phyloP scores from a whole-genome alignment of 371 early-diverging fungal species.

The Gilbertella persicaria region DNA sequence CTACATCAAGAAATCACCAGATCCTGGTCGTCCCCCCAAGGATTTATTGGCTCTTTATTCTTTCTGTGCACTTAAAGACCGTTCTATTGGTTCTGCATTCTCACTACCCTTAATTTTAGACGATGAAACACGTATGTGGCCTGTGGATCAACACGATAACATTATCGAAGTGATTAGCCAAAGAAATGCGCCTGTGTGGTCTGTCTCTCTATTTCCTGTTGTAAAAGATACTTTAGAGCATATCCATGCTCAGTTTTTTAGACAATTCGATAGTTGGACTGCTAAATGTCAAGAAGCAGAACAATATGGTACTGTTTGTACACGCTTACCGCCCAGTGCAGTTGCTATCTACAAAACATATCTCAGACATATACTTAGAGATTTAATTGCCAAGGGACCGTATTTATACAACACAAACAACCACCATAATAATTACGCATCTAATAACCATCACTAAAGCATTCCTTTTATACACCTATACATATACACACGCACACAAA shows the following conservation, averaged over 20 bases:
- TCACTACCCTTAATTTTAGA: slow-evolving; percentile 71
- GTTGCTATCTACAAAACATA: slow-evolving; percentile 66
- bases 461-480: too few species aligned
- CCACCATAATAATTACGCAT: too few species aligned
- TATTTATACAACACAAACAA: background rate
- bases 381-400: slow-evolving; percentile 50
- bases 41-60: slow-evolving; percentile 70
- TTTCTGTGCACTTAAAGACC: slow-evolving; percentile 58
- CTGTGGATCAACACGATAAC: slow-evolving; percentile 74
- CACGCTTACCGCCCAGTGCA: slow-evolving; percentile 48
- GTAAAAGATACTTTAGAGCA: slow-evolving; percentile 60
- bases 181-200: slow-evolving; percentile 59
- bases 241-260: slow-evolving; percentile 69
- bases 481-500: background rate
- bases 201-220: slow-evolving; percentile 69
- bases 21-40: slow-evolving; percentile 68
- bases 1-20: slow-evolving; percentile 49
- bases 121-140: slow-evolving; percentile 80
- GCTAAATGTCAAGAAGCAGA: slow-evolving; percentile 43
- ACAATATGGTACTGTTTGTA: slow-evolving; percentile 26
- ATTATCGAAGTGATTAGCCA: slow-evolving; percentile 75
- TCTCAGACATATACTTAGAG: slow-evolving; percentile 58
- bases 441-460: background rate
- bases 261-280: slow-evolving; percentile 52
- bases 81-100: slow-evolving; percentile 51